These are phyloP conservation scores for Penicillium brevicompactum DNA, from an alignment of 2,329 filamentous ascomycete species.

Conservation along the genomic window DNA sequence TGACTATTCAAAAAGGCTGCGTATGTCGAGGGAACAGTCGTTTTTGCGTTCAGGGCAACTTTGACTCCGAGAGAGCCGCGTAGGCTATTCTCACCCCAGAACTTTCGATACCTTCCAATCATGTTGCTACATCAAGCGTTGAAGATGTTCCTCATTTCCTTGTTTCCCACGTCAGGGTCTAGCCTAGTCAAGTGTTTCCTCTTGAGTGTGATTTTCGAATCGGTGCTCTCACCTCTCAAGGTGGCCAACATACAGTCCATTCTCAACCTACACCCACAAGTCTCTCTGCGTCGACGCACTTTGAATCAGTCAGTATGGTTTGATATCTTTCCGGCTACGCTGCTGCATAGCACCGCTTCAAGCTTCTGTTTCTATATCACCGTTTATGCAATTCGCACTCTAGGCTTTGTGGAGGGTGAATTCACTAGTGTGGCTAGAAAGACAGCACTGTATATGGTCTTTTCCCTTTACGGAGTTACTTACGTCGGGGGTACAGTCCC, in stretches of 20 bases:
- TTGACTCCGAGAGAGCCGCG: neutral
- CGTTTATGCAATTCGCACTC: neutral
- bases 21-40: neutral
- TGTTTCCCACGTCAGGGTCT: neutral
- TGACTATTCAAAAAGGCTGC: neutral
- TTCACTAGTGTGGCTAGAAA: neutral
- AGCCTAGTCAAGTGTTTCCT: neutral
- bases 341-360: conserved; percentile 6
- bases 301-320: neutral
- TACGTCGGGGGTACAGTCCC: conserved; percentile 8
- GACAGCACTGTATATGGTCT: neutral
- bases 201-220: neutral
- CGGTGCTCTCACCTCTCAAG: conserved; percentile 4
- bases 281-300: neutral
- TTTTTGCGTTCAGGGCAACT: neutral
- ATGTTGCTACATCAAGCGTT: neutral
- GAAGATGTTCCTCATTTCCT: neutral
- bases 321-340: neutral
- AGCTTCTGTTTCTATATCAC: conserved; percentile 9
- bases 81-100: neutral
- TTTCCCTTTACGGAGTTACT: neutral
- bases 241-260: conserved; percentile 6
- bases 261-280: neutral
- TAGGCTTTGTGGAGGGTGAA: neutral
- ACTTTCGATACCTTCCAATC: conserved; percentile 4